phyloP scores from a whole-genome alignment of 148 eudicot genomes.

The Hydrangea macrophylla region DNA sequence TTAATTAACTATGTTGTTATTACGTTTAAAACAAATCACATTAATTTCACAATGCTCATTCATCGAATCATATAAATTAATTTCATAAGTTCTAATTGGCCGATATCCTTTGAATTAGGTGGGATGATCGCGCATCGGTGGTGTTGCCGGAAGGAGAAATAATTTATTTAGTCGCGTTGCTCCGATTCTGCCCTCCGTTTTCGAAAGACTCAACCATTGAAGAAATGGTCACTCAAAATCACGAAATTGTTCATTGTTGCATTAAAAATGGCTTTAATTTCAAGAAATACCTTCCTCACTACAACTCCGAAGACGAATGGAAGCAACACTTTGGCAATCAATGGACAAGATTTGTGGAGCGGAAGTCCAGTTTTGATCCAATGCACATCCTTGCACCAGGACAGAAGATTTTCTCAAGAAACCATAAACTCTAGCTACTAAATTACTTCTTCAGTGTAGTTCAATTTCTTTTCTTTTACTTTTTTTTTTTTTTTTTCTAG shows the following conservation, averaged over 20 bases:
- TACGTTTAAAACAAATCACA: no score
- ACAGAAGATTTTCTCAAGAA: slow-evolving; percentile 70
- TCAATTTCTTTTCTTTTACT: slow-evolving; percentile 2
- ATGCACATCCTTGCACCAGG: slow-evolving; percentile 90
- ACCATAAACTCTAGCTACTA: slow-evolving; percentile 1
- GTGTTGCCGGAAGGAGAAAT: slow-evolving; percentile 72
- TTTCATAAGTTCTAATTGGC: no score
- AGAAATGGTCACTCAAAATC: slow-evolving; percentile 59
- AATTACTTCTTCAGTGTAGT: neutral
- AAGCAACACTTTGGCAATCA: slow-evolving; percentile 70
- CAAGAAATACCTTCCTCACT: slow-evolving; percentile 80
- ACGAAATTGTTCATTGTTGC: slow-evolving; percentile 50
- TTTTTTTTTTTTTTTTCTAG: neutral
- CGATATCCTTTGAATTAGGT: no score
- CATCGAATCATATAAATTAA: no score
- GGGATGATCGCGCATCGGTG: slow-evolving; percentile 72
- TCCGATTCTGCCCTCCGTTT: slow-evolving; percentile 51
- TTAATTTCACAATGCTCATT: no score
- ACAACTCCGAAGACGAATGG: slow-evolving; percentile 58
- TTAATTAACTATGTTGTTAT: neutral
- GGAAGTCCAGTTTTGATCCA: slow-evolving; percentile 67
- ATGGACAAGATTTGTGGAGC: slow-evolving; percentile 64
- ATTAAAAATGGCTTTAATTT: slow-evolving; percentile 46
- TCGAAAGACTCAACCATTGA: slow-evolving; percentile 47
- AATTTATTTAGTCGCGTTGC: slow-evolving; percentile 78